Percentiles rank a stretch among this genome's conserved stretches.
phyloP scores from a whole-genome alignment of 768 basidiomycete genomes.

The Serpula lacrymans region DNA sequence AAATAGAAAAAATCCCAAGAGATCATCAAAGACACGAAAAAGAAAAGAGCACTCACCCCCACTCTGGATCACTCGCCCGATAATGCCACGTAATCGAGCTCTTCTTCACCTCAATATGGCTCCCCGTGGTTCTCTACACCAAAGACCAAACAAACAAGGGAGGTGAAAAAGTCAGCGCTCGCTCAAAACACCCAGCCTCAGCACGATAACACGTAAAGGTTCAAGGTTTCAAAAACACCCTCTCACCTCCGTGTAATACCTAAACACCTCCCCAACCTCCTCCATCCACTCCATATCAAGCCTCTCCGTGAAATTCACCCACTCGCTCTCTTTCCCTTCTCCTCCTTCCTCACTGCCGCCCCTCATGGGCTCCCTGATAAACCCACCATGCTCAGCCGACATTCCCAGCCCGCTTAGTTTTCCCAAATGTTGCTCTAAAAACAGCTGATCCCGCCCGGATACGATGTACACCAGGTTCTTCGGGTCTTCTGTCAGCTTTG shows the following conservation, averaged over 20 bases:
- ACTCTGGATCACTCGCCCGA: conserved; percentile 88
- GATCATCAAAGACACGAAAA: conserved; percentile 6
- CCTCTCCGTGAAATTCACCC: conserved; percentile 87
- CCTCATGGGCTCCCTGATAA: conserved; percentile 78
- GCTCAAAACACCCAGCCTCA: neutral
- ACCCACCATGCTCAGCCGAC: conserved; percentile 95
- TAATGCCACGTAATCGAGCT: conserved; percentile 99
- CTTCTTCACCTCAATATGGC: conserved; percentile 95
- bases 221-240: no score
- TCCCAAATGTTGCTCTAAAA: conserved; percentile 90
- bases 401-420: conserved; percentile 81
- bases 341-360: no score
- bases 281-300: conserved; percentile 98
- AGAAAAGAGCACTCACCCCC: conserved; percentile 61
- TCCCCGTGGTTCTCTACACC: conserved; percentile 82
- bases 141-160: no score
- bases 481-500: conserved; percentile 71
- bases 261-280: conserved; percentile 94
- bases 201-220: conserved; percentile 5
- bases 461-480: conserved; percentile 95
- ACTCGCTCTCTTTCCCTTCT: conserved; percentile 47
- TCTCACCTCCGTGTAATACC: conserved; percentile 90
- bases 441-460: conserved; percentile 90
- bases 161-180: conserved; percentile 12
- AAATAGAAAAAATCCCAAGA: neutral